phyloP scores from a whole-genome alignment of 2,329 filamentous ascomycete genomes.

The Clonostachys sp. region DNA sequence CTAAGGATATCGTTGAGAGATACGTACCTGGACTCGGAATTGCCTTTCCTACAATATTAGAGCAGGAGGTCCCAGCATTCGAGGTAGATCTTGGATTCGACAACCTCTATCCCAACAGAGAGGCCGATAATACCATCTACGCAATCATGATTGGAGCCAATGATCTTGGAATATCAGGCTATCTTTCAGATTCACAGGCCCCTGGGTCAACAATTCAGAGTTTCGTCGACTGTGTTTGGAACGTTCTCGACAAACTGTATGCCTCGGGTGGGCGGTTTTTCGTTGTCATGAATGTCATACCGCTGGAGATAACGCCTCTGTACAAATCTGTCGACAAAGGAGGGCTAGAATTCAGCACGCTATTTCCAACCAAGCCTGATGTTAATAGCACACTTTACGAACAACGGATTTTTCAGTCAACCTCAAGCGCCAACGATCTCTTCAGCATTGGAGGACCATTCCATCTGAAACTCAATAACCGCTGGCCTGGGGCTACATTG shows the following conservation, averaged over 20 bases:
- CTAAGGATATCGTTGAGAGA: slow-evolving; percentile 61
- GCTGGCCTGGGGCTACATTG: slow-evolving; percentile 56
- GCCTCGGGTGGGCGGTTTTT: slow-evolving; percentile 63
- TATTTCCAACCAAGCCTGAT: not conserved
- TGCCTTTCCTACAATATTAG: slow-evolving; percentile 58
- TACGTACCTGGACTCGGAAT: slow-evolving; percentile 35
- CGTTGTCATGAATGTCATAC: slow-evolving; percentile 65
- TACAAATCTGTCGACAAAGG: slow-evolving; percentile 42
- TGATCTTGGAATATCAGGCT: slow-evolving; percentile 63
- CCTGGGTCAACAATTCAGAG: slow-evolving; percentile 54
- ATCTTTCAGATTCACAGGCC: slow-evolving; percentile 61
- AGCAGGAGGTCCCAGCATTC: slow-evolving; percentile 57
- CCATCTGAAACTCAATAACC: slow-evolving; percentile 31
- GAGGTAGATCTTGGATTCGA: slow-evolving; percentile 38
- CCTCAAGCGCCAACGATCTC: slow-evolving; percentile 41
- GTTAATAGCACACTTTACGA: slow-evolving; percentile 40
- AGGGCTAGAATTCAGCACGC: not conserved
- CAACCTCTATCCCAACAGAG: slow-evolving; percentile 34
- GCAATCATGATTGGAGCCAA: slow-evolving; percentile 80
- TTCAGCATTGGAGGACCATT: slow-evolving; percentile 45
- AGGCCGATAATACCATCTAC: slow-evolving; percentile 60
- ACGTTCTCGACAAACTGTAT: slow-evolving; percentile 59
- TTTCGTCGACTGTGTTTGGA: slow-evolving; percentile 66
- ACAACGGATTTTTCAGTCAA: slow-evolving; percentile 40
- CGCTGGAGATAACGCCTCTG: slow-evolving; percentile 62